phyloP scores from a whole-genome alignment of 1,139 yeast genomes.

The Meyerozyma athensensis region DNA sequence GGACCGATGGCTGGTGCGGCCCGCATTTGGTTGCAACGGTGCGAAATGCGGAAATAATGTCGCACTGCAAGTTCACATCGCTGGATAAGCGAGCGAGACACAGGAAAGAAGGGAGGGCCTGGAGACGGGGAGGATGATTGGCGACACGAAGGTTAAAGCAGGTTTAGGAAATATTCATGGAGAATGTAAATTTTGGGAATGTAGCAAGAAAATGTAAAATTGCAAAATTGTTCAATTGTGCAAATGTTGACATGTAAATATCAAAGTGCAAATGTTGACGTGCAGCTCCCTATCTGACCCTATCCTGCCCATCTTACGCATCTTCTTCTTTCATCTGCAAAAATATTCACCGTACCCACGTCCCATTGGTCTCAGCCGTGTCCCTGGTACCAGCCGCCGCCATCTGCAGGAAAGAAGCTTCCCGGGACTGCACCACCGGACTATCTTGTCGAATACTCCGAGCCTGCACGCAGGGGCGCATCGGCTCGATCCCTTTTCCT shows the following conservation, averaged over 20 bases:
- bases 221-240: no score
- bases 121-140: no score
- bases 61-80: neutral
- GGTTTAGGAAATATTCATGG: neutral
- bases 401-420: no score
- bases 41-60: neutral
- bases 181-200: no score
- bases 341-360: neutral
- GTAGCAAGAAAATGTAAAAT: no score
- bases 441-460: neutral
- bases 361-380: neutral
- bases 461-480: neutral
- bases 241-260: no score
- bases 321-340: no score
- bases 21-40: neutral
- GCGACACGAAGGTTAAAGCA: neutral
- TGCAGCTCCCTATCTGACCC: no score
- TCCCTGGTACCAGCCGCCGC: no score
- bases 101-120: neutral
- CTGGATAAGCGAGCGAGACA: conserved; percentile 1
- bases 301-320: no score
- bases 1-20: conserved; percentile 1
- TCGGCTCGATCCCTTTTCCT: neutral
- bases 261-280: no score
- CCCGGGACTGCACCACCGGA: no score